These are phyloP conservation scores for Vigna mungo DNA, from an alignment of 306 rosid species.

Conservation along the genomic window DNA sequence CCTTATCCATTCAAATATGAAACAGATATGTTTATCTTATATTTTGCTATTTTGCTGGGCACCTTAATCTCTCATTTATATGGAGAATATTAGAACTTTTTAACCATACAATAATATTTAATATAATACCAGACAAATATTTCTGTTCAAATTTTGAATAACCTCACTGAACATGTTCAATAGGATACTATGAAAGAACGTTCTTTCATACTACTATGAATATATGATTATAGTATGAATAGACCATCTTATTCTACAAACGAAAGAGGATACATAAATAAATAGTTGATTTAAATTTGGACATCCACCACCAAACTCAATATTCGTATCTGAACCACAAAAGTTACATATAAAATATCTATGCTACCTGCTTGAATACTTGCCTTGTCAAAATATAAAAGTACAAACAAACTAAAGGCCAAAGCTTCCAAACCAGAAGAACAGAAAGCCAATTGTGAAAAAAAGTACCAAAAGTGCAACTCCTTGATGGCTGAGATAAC, in stretches of 20 bases:
- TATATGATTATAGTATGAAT: no score
- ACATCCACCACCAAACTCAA: constrained; percentile 8
- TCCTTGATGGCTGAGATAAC: constrained; percentile 26
- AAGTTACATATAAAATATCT: constrained; percentile 32
- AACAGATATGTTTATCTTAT: background rate
- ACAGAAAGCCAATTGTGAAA: constrained; percentile 42
- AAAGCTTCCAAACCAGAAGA: constrained; percentile 22
- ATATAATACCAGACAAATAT: no score
- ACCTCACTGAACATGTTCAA: background rate
- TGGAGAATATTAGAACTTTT: background rate
- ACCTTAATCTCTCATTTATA: background rate
- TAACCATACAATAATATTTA: background rate
- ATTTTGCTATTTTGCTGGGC: background rate
- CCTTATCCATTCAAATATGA: background rate
- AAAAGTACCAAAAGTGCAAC: constrained; percentile 35
- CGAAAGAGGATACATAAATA: constrained; percentile 1
- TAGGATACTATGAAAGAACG: no score
- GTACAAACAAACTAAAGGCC: constrained; percentile 28
- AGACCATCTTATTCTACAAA: background rate
- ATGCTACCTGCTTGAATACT: constrained; percentile 33
- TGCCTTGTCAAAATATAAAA: constrained; percentile 5
- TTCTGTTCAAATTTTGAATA: background rate
- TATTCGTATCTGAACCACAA: constrained; percentile 37
- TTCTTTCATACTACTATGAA: no score
- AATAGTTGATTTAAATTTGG: constrained; percentile 14